Evolutionary conservation across 148 eudicot species (phyloP), one percentile per base, ranked within the genome.

Genomic region (Simmondsia chinensis): DNA sequence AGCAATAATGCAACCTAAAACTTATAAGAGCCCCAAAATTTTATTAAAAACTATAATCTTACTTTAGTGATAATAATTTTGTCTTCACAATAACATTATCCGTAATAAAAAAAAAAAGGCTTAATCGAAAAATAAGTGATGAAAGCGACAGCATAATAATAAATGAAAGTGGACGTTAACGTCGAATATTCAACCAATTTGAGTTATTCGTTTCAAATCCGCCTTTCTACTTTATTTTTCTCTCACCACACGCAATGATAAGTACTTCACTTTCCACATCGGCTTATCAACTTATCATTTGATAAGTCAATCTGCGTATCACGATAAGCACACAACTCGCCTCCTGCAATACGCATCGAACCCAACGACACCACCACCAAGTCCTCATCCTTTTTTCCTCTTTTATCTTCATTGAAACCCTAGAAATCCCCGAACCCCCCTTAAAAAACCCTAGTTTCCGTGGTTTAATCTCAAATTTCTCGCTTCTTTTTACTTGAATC

Each of bases 341-440:
- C 65, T 28, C 37, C 65, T 58, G 70, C 53, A 59, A 64, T 74
- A 68, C 57, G 68, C 87, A 69, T 73, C 68, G 74, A 67, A 69
- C 70, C 58, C 58, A 57, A 59, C 81, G 68, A 69, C 52, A 50
- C 41, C 63, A 38, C 37, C 39, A 34, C 61, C 54, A 18, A 43
- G 30, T 20, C 11, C 15, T 20, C 25, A 29, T 47, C 35, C 43
- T 15, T 29, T 61, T 39, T 14, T 20, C 56, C 39, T 46, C 33
- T 23, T 43, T 27, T 34, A 26, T 56, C 30, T 23, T 22, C 22
- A 26, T 51, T 58, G 54, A 72, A 71, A 75, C 77, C 77, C 77
- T 76, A 76, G 71, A 68, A 66, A 42, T 56, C 25, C 68, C 57
- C 60, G 39, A 48, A 43, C 29, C 48, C 15, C 25, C 6, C n/a